A percentile compares a stretch with the other conserved stretches of the same genome.
Conservation (phyloP, 2,329 filamentous ascomycete genomes). For the Exophiala xenobiotica region DNA sequence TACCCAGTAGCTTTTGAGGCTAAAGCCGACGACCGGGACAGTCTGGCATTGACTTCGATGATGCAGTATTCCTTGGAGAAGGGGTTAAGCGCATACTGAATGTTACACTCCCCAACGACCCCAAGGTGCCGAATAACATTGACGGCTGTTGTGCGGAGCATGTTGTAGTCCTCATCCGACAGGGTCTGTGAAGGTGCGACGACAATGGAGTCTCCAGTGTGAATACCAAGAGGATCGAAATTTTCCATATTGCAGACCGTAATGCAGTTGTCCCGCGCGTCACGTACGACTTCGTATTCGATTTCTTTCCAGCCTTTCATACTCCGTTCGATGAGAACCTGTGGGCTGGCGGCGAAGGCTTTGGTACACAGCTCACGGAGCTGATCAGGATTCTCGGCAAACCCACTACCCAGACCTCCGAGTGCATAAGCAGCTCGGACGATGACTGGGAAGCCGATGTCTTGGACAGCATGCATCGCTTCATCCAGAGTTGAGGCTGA, state of each 20-base stretch:
- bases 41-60: slow-evolving; percentile 95
- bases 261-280: slow-evolving; percentile 95
- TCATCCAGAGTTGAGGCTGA: slow-evolving; percentile 87
- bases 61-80: slow-evolving; percentile 97
- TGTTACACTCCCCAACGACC: slow-evolving; percentile 98
- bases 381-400: slow-evolving; percentile 83
- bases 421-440: slow-evolving; percentile 94
- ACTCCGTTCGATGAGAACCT: slow-evolving; percentile 93
- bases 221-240: slow-evolving; percentile 96
- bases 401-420: slow-evolving; percentile 91
- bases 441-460: slow-evolving; percentile 95
- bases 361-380: slow-evolving; percentile 87
- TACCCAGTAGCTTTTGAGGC: slow-evolving; percentile 98
- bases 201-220: slow-evolving; percentile 97
- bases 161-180: slow-evolving; percentile 98
- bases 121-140: slow-evolving; percentile 96
- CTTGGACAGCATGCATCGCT: slow-evolving; percentile 80
- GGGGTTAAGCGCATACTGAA: slow-evolving; percentile 95
- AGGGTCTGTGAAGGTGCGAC: slow-evolving; percentile 96
- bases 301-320: slow-evolving; percentile 99
- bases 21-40: slow-evolving; percentile 91
- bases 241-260: slow-evolving; percentile 99
- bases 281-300: slow-evolving; percentile 96
- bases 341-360: slow-evolving; percentile 90
- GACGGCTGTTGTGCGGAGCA: slow-evolving; percentile 94